Percentiles rank a stretch among this genome's conserved stretches.
phyloP scores from a whole-genome alignment of 2,329 filamentous ascomycete genomes.

The Epichloe gansuensis region DNA sequence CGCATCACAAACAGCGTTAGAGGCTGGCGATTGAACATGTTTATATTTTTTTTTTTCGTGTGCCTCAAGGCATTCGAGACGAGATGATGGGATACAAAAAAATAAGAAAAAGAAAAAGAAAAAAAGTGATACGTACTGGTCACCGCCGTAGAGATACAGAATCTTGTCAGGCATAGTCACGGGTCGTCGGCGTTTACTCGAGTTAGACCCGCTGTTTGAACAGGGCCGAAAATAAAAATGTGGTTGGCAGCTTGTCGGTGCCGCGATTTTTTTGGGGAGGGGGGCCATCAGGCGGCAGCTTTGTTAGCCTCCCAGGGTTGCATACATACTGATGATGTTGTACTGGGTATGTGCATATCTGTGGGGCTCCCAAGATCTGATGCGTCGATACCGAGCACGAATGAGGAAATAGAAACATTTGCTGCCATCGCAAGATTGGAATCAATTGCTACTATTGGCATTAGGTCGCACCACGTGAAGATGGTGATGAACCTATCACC shows the following conservation, averaged over 20 bases:
- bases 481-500: too few relatives aligned
- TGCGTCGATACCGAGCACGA: too few relatives aligned
- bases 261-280: too few relatives aligned
- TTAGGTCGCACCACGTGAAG: too few relatives aligned
- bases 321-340: neutral
- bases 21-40: neutral
- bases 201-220: neutral
- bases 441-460: too few relatives aligned
- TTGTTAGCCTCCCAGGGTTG: neutral
- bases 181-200: neutral
- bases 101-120: neutral
- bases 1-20: neutral
- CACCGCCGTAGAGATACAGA: constrained; percentile 28
- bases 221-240: neutral
- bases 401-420: too few relatives aligned
- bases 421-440: too few relatives aligned
- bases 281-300: too few relatives aligned
- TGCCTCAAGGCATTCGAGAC: neutral
- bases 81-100: neutral
- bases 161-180: constrained; percentile 11
- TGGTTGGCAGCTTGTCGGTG: neutral
- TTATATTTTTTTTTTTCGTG: neutral
- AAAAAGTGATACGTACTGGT: constrained; percentile 19
- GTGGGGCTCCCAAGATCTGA: too few relatives aligned
- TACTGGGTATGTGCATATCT: neutral